A percentile compares a stretch with the other conserved stretches of the same genome.
These are phyloP conservation scores for Pseudozyma thailandica DNA, from an alignment of 1,284 basidiomycete genomes.

Conservation along the genomic window DNA sequence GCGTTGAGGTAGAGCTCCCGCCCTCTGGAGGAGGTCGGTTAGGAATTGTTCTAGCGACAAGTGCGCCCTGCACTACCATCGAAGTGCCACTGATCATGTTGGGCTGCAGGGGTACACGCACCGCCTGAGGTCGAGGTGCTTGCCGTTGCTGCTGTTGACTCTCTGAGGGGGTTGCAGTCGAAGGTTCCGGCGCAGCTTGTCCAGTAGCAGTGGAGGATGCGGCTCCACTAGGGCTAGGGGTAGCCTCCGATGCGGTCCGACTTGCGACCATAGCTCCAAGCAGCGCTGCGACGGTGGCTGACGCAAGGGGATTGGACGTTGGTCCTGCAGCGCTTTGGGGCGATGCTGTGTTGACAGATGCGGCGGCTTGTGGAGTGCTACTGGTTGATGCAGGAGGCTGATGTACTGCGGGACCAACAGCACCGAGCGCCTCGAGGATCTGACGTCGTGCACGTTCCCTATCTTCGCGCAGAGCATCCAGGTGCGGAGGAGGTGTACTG, in stretches of 20 bases:
- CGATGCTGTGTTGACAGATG: not conserved
- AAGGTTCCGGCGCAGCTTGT: not conserved
- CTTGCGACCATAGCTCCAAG: slow-evolving; percentile 18
- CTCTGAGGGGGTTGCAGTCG: not conserved
- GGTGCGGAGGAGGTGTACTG: slow-evolving; percentile 43
- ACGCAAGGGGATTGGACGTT: slow-evolving; percentile 5
- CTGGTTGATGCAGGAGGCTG: not conserved
- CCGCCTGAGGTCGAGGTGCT: slow-evolving; percentile 11
- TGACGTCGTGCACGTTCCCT: slow-evolving; percentile 41
- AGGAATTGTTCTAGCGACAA: slow-evolving; percentile 51
- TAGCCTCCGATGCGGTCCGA: not conserved
- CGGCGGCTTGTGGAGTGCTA: not conserved
- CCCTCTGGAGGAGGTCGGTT: slow-evolving; percentile 13
- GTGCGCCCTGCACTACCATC: slow-evolving; percentile 65
- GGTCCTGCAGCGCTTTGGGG: not conserved
- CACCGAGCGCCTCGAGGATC: slow-evolving; percentile 32
- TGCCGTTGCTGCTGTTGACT: slow-evolving; percentile 10
- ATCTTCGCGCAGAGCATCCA: slow-evolving; percentile 35
- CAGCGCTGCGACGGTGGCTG: slow-evolving; percentile 32
- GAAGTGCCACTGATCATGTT: slow-evolving; percentile 58
- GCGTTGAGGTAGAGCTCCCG: not conserved
- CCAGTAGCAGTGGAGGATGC: too few relatives aligned
- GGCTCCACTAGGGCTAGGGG: not conserved
- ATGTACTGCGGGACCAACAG: not conserved
- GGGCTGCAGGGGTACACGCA: slow-evolving; percentile 36